phyloP scores from a whole-genome alignment of 2,329 filamentous ascomycete genomes.

The Colletotrichum cereale region DNA sequence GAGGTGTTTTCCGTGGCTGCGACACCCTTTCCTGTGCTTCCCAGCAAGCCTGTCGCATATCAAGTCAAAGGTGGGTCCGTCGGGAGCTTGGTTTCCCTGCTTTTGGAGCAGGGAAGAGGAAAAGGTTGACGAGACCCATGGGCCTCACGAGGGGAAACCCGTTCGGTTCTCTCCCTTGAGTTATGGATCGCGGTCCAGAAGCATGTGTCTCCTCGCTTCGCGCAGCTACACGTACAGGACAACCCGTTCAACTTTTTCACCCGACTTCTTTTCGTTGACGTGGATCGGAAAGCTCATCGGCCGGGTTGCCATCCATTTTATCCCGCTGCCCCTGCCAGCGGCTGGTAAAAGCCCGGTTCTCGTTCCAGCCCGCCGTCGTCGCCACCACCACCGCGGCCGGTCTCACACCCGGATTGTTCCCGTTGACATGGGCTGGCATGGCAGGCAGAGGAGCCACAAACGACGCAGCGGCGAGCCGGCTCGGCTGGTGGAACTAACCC shows the following conservation, averaged over 20 bases:
- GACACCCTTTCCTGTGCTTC: constrained; percentile 13
- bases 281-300: constrained; percentile 22
- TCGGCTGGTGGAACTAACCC: constrained; percentile 27
- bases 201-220: constrained; percentile 9
- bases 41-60: constrained; percentile 15
- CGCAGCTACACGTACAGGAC: neutral
- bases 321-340: neutral
- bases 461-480: neutral
- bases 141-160: neutral
- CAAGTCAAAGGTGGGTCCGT: constrained; percentile 3
- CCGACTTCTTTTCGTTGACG: constrained; percentile 40
- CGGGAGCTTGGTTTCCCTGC: constrained; percentile 15
- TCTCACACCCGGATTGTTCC: constrained; percentile 10
- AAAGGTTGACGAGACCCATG: constrained; percentile 9
- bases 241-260: constrained; percentile 13
- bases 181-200: constrained; percentile 20
- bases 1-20: constrained; percentile 11
- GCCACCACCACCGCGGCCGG: neutral
- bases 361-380: neutral
- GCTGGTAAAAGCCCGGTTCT: constrained; percentile 4
- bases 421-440: constrained; percentile 13
- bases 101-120: neutral
- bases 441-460: neutral
- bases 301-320: constrained; percentile 9
- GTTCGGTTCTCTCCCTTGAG: neutral